A percentile compares a stretch with the other conserved stretches of the same genome.
phyloP scores from a whole-genome alignment of 768 basidiomycete genomes.

The Candolleomyces efflorescens region DNA sequence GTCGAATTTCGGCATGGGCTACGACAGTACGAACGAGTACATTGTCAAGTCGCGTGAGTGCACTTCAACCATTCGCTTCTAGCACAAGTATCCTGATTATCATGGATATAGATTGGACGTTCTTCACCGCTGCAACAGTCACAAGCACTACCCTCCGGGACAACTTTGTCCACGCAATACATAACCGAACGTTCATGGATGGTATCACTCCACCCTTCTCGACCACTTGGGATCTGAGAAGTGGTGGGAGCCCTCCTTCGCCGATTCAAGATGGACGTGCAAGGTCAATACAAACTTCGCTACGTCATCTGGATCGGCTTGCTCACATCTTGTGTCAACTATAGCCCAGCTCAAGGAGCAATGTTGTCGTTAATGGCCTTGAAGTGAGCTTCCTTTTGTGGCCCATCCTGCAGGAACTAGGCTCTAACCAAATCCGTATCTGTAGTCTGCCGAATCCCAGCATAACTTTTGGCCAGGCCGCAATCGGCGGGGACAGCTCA shows the following conservation, averaged over 20 bases:
- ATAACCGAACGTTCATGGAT: slow-evolving; percentile 19
- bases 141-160: slow-evolving; percentile 29
- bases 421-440: not conserved
- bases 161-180: slow-evolving; percentile 28
- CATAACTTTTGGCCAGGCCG: not conserved
- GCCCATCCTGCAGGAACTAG: not conserved
- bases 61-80: not conserved
- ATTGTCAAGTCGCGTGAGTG: slow-evolving; percentile 23
- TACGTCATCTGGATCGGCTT: not conserved
- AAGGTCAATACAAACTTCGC: slow-evolving; percentile 3
- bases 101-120: slow-evolving; percentile 39
- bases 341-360: slow-evolving; percentile 30
- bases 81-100: not conserved
- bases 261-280: slow-evolving; percentile 7
- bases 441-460: slow-evolving; percentile 4
- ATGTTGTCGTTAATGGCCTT: slow-evolving; percentile 24
- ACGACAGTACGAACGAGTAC: slow-evolving; percentile 17
- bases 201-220: slow-evolving; percentile 18
- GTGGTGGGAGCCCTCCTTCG: slow-evolving; percentile 10
- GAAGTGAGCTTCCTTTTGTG: slow-evolving; percentile 14
- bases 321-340: not conserved
- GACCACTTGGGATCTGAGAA: slow-evolving; percentile 18
- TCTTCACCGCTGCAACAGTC: slow-evolving; percentile 44
- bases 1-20: slow-evolving; percentile 13
- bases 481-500: not conserved